These are phyloP conservation scores for Microcyclosporella mali DNA, from an alignment of 2,329 filamentous ascomycete genomes.

Conservation along the genomic window DNA sequence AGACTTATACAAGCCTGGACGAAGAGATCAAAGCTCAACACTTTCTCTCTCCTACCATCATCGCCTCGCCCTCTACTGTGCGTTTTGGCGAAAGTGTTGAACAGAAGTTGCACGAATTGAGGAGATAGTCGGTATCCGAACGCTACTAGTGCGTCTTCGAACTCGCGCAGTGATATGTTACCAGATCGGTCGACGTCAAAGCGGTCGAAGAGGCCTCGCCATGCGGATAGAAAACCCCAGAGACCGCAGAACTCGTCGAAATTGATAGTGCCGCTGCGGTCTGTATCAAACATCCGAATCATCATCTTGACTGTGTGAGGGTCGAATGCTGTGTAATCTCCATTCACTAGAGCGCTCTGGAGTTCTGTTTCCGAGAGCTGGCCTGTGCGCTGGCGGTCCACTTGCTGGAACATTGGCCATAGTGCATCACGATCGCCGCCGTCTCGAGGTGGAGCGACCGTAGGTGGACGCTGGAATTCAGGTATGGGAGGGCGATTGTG, in stretches of 20 bases:
- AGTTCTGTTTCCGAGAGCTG: constrained; percentile 82
- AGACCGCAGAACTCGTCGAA: constrained; percentile 95
- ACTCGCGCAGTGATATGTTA: constrained; percentile 80
- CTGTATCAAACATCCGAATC: constrained; percentile 98
- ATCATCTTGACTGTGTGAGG: constrained; percentile 94
- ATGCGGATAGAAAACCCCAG: constrained; percentile 92
- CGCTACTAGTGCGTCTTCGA: constrained; percentile 77
- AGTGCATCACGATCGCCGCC: constrained; percentile 64
- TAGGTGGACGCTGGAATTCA: constrained; percentile 40
- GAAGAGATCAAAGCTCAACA: constrained; percentile 74
- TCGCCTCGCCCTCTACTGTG: constrained; percentile 31
- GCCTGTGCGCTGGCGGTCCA: constrained; percentile 78
- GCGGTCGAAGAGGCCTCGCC: constrained; percentile 89
- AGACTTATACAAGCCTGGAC: constrained; percentile 95
- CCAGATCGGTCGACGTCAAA: constrained; percentile 76
- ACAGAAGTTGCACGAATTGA: constrained; percentile 76
- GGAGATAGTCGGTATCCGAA: constrained; percentile 89
- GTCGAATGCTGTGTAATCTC: constrained; percentile 92
- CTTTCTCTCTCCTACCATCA: constrained; percentile 34
- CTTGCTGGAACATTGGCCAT: constrained; percentile 78
- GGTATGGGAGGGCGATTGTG: constrained; percentile 55
- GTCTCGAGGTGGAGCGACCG: constrained; percentile 46
- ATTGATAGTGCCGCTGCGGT: constrained; percentile 80
- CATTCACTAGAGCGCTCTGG: constrained; percentile 85
- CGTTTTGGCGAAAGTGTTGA: constrained; percentile 70